Percentiles rank a stretch among this genome's conserved stretches.
Conservation (phyloP, 257 asterid genomes). For the Solanum chilense region DNA sequence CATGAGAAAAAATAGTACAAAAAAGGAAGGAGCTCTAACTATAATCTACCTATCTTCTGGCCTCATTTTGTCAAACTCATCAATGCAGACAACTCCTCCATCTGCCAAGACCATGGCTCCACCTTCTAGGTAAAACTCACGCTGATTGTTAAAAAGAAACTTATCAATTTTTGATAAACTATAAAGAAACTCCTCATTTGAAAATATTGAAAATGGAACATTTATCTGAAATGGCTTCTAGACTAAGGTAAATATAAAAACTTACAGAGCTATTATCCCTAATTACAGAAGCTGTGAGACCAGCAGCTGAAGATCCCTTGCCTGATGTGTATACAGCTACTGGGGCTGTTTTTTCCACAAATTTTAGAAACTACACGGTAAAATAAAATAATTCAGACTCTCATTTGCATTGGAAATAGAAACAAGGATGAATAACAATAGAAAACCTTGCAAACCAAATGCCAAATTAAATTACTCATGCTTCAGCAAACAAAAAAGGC, state of each 20-base stretch:
- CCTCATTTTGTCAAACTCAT: conserved; percentile 99
- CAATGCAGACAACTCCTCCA: conserved; percentile 99
- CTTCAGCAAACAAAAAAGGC: not conserved
- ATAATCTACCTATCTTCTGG: conserved; percentile 77
- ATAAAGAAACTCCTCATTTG: not conserved
- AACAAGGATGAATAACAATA: not conserved
- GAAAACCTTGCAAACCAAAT: not conserved
- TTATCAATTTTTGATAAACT: not conserved
- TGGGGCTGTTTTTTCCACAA: conserved; percentile 99
- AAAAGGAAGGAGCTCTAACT: not conserved
- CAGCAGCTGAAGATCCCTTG: conserved; percentile 99
- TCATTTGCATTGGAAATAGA: not conserved
- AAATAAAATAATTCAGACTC: not conserved
- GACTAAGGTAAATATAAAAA: conserved; percentile 3
- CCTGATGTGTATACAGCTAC: conserved; percentile 95
- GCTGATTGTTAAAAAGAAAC: conserved; percentile 29
- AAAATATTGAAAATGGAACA: not conserved
- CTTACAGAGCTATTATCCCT: conserved; percentile 95
- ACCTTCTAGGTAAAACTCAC: conserved; percentile 98
- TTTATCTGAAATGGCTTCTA: not conserved
- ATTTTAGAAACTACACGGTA: conserved; percentile 73
- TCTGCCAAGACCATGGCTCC: conserved; percentile 99
- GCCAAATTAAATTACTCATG: not conserved
- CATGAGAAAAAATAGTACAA: not conserved
- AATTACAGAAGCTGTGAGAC: conserved; percentile 96